Evolutionary conservation across 2,329 filamentous ascomycete genomes (phyloP), one percentile per base, ranked within the genome.

Genomic region (Mycosphaerella sp.): DNA sequence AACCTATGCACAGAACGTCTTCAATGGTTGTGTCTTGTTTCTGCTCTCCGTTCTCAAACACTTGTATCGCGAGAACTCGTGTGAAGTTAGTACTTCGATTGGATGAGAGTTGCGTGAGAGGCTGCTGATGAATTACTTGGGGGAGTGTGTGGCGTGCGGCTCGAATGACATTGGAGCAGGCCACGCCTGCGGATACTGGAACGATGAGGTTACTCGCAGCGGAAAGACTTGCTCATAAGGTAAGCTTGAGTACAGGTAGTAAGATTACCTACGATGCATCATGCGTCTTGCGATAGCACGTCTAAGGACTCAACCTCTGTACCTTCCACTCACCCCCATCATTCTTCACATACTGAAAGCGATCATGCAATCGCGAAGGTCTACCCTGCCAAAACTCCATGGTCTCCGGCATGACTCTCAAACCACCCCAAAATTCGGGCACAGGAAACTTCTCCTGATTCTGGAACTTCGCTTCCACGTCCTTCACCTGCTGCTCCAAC

Each of bases 301-400:
- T 34, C 64, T 69, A 91, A 14, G 88, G 88, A 66, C 87, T 91
- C 69, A 91, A 69, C 64, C 88, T 82, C 64, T 89, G 79, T 62
- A 93, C 73, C 66, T 51, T 72, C 72, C 62, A 67, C 69, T 70
- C 14, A 63, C 70, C 9, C 63, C 71, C 49, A 45, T 62, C 62
- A 47, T 81, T 78, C 69, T 80, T 83, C 53, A 83, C 82, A 73
- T 96, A 97, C 58, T 84, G 80, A 70, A 98, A 97, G 23, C 93
- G 85, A 77, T 98, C 93, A 73, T 98, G 93, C 71, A 98, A 74
- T 56, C 93, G 80, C 73, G 86, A 95, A 68, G 89, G 81, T 64
- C 93, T 81, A 2, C 93, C 93, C 77, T 96, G 91, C 82, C 93
- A 98, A 70, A 98, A 98, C 78, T 98, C 93, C 46, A 98, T 80